Conservation (phyloP, 1,139 yeast species). For the Saccharomyces hybrid region DNA sequence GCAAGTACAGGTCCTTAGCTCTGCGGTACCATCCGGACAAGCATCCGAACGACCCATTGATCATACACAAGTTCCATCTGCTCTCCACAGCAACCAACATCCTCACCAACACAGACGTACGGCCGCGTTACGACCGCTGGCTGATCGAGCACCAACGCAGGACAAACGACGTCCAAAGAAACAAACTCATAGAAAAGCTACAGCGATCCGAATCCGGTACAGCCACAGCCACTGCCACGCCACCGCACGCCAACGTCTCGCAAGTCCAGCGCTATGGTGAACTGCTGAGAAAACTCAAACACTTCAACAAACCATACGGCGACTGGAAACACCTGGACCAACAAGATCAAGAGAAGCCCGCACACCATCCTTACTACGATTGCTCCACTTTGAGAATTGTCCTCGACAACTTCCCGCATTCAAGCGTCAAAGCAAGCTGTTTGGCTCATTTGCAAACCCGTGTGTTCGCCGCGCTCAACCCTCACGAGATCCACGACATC, state of each 20-base stretch:
- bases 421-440: neutral
- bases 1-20: constrained; percentile 81
- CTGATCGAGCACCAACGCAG: neutral
- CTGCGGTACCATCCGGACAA: constrained; percentile 88
- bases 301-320: constrained; percentile 20
- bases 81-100: constrained; percentile 59
- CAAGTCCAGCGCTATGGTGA: constrained; percentile 25
- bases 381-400: constrained; percentile 8
- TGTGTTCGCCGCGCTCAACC: neutral
- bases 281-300: constrained; percentile 21
- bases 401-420: neutral
- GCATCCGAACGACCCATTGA: constrained; percentile 64
- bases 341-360: neutral
- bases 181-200: constrained; percentile 11
- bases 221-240: neutral
- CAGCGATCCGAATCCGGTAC: constrained; percentile 7
- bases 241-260: neutral
- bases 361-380: constrained; percentile 3
- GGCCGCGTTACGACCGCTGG: constrained; percentile 47
- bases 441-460: neutral
- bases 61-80: constrained; percentile 47
- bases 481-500: constrained; percentile 4
- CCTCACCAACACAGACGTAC: constrained; percentile 45
- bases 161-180: constrained; percentile 4
- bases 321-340: constrained; percentile 20